Evolutionary conservation across 306 rosid species (phyloP), one percentile per base, ranked within the genome.

Genomic region (Cicer pinnatifidum): DNA sequence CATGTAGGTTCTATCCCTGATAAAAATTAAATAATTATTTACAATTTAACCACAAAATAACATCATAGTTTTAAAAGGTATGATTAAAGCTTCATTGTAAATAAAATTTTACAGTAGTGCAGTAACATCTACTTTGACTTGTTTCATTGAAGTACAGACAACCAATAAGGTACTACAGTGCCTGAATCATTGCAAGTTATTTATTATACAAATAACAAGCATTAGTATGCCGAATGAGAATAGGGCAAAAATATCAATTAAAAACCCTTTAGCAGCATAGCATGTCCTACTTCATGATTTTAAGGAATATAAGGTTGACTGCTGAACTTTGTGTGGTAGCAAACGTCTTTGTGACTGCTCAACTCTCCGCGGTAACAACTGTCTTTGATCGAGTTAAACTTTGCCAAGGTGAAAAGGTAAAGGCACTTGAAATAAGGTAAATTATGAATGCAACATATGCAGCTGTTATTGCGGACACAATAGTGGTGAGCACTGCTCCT

Each of bases 391-490:
- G 79, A 4, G 70, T 52, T 57, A 81, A 73, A 63, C 66, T 61
- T 67, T 13, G 63, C 92, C 87, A 86, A 16, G 90, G 70, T 39
- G 88, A 75, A 60, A 77, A 72, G 41, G 88, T 40, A 39, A 89
- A 23, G 66, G 83, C 83, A 28, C 71, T 68, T 65, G 77, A 61
- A 74, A 91, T 73, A 74, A 95, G 97, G 89, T 95, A 95, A 56
- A 85, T 40, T 58, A 95, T 80, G 73, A 95, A 95, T 17, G 86
- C 88, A 39, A 86, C 75, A 78, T 91, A 91, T 0, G 89, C 96
- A 35, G 88, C 85, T 8, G 91, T 82, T 69, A 90, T 73, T 37
- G 70, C 70, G 6, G 67, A 68, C 38, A 90, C 82, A 9, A 75
- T 6, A 11, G 79, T 10, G 64, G 78, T 60, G 13, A 88, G 8